These are phyloP conservation scores for Ophiostoma himal-ulmi DNA, from an alignment of 2,329 filamentous ascomycete species.

Conservation along the genomic window DNA sequence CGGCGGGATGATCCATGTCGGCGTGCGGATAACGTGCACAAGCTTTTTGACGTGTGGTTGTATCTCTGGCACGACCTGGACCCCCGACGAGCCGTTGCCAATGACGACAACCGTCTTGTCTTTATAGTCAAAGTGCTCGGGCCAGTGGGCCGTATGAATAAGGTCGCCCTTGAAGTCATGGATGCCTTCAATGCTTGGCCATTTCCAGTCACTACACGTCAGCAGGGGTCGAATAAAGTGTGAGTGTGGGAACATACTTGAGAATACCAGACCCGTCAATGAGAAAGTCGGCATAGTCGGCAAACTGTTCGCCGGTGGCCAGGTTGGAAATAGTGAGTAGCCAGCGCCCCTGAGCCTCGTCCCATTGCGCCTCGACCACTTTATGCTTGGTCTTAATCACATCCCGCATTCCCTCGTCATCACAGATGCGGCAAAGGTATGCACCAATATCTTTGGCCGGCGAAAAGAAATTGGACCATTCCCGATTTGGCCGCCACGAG, in stretches of 20 bases:
- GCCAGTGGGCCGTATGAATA: conserved; percentile 52
- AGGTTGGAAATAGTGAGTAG: conserved; percentile 38
- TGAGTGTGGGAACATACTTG: conserved; percentile 39
- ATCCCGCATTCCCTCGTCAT: conserved; percentile 40
- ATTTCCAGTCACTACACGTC: conserved; percentile 44
- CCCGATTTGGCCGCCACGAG: conserved; percentile 53
- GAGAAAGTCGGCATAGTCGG: conserved; percentile 44
- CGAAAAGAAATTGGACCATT: conserved; percentile 55
- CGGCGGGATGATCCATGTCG: conserved; percentile 39
- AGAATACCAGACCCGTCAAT: conserved; percentile 48
- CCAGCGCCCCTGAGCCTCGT: conserved; percentile 41
- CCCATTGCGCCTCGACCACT: conserved; percentile 42
- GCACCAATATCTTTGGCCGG: conserved; percentile 49
- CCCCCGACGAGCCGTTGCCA: conserved; percentile 50
- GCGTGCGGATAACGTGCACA: conserved; percentile 38
- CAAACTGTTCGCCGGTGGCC: conserved; percentile 37
- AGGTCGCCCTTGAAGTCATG: conserved; percentile 43
- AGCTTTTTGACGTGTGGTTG: conserved; percentile 37
- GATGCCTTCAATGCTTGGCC: conserved; percentile 45
- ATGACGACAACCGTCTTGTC: conserved; percentile 51
- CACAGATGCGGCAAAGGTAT: conserved; percentile 45
- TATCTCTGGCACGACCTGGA: conserved; percentile 50
- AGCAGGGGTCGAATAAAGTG: background rate
- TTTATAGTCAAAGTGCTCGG: conserved; percentile 43
- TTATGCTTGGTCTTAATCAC: conserved; percentile 41